A percentile compares a stretch with the other conserved stretches of the same genome.
Conservation (phyloP, 1,284 basidiomycete genomes). For the Coniferiporia sulphurascens region DNA sequence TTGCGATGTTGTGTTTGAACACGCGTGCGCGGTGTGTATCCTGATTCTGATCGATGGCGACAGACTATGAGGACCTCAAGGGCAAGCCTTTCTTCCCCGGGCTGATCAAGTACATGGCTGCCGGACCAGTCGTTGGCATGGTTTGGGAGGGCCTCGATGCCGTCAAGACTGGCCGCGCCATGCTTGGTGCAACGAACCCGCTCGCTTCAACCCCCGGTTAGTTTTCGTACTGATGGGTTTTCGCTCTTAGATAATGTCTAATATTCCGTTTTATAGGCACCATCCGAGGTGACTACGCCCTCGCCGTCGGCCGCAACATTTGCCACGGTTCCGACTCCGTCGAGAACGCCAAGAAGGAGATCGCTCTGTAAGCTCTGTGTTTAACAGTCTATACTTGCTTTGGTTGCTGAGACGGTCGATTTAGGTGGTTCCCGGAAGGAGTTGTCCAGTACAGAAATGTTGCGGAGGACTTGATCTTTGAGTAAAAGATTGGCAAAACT, state of each 20-base stretch:
- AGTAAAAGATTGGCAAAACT: slow-evolving; percentile 43
- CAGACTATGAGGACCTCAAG: slow-evolving; percentile 93
- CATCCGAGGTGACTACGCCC: slow-evolving; percentile 90
- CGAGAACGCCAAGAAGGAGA: slow-evolving; percentile 90
- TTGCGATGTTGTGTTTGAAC: background rate
- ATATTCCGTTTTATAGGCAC: slow-evolving; percentile 46
- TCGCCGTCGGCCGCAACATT: slow-evolving; percentile 91
- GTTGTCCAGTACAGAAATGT: slow-evolving; percentile 70
- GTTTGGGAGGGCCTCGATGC: slow-evolving; percentile 97
- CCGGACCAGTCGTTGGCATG: slow-evolving; percentile 95
- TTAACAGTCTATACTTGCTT: background rate
- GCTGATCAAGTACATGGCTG: slow-evolving; percentile 90
- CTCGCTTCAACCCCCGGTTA: slow-evolving; percentile 81
- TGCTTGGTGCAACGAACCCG: slow-evolving; percentile 98
- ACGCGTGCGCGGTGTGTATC: slow-evolving; percentile 8
- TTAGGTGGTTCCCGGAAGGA: slow-evolving; percentile 84
- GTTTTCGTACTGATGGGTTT: slow-evolving; percentile 26
- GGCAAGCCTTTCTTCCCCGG: slow-evolving; percentile 91
- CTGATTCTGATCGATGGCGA: slow-evolving; percentile 16
- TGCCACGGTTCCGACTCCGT: slow-evolving; percentile 94
- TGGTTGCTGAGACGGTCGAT: slow-evolving; percentile 1
- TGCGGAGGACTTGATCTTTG: slow-evolving; percentile 77
- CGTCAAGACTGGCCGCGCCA: slow-evolving; percentile 92
- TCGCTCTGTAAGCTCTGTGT: slow-evolving; percentile 62
- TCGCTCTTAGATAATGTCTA: background rate